Percentiles rank a stretch among this genome's conserved stretches.
Conservation (phyloP, 2,329 filamentous ascomycete genomes). For the Didymosphaeria variabile region DNA sequence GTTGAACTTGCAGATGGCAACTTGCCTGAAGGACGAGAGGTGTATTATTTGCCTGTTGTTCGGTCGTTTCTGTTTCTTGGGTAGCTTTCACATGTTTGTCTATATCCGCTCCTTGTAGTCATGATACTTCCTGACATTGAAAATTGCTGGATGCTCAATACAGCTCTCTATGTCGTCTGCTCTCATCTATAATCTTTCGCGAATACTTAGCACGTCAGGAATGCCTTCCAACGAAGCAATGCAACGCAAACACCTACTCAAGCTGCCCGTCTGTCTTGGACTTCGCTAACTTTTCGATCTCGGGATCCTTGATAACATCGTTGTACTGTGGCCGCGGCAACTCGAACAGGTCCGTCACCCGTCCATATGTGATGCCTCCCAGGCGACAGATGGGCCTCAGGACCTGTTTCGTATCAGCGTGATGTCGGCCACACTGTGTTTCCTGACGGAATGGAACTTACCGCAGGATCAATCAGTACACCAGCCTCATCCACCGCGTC, state of each 20-base stretch:
- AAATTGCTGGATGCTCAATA: background rate
- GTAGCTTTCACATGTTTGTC: too few species aligned
- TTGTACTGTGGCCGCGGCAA: conserved; percentile 67
- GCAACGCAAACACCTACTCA: conserved; percentile 25
- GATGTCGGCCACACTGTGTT: background rate
- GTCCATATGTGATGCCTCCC: conserved; percentile 86
- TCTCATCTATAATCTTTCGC: conserved; percentile 9
- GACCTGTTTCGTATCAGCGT: conserved; percentile 56
- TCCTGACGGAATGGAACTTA: conserved; percentile 50
- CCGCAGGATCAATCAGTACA: conserved; percentile 75
- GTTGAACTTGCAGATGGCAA: background rate
- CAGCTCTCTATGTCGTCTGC: background rate
- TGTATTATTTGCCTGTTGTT: background rate
- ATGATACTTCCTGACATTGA: background rate
- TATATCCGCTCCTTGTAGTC: too few species aligned
- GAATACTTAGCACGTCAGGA: conserved; percentile 6
- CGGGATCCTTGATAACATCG: conserved; percentile 57
- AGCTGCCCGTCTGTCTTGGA: conserved; percentile 43
- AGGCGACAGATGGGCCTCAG: conserved; percentile 79
- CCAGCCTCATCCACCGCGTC: conserved; percentile 84
- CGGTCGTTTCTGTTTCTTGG: background rate
- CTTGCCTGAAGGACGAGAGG: background rate
- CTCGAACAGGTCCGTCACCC: conserved; percentile 75
- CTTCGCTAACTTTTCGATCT: conserved; percentile 67
- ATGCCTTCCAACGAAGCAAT: background rate